A percentile compares a stretch with the other conserved stretches of the same genome.
Evolutionary conservation across 1,284 basidiomycete genomes (phyloP).

Genomic region (Leccinum pachyderme): DNA sequence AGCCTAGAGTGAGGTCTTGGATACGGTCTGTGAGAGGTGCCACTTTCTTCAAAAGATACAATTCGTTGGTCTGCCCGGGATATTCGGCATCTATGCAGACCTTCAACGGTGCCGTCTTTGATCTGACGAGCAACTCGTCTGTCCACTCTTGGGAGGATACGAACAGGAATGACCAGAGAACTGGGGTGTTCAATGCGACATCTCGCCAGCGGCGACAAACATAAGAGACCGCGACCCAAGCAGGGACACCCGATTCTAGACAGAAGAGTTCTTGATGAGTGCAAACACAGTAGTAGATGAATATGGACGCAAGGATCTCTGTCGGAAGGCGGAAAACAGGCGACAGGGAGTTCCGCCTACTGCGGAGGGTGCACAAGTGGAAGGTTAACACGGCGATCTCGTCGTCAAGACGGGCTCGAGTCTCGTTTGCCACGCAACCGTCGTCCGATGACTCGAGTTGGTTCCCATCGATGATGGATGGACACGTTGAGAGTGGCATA

Average conservation of each 20-base stretch:
- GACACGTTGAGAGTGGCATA: not conserved
- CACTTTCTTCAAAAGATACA: slow-evolving; percentile 22
- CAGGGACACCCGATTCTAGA: slow-evolving; percentile 2
- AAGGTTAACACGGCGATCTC: slow-evolving; percentile 33
- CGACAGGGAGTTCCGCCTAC: slow-evolving; percentile 33
- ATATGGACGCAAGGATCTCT: slow-evolving; percentile 29
- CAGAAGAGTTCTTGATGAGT: not conserved
- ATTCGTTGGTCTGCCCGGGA: slow-evolving; percentile 11
- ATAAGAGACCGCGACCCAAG: slow-evolving; percentile 30
- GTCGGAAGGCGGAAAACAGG: slow-evolving; percentile 33
- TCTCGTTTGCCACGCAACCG: not conserved
- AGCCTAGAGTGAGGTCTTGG: slow-evolving; percentile 19
- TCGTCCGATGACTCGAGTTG: not conserved
- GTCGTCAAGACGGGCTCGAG: slow-evolving; percentile 31
- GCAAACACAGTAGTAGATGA: slow-evolving; percentile 19
- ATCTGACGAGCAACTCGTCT: slow-evolving; percentile 37
- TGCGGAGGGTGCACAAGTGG: slow-evolving; percentile 30
- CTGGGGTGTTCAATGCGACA: slow-evolving; percentile 33
- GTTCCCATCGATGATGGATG: not conserved
- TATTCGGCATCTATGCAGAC: slow-evolving; percentile 23
- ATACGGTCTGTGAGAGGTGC: slow-evolving; percentile 22
- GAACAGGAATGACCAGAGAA: slow-evolving; percentile 36
- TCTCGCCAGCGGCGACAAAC: slow-evolving; percentile 39
- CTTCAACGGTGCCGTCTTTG: slow-evolving; percentile 34
- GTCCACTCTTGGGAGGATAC: slow-evolving; percentile 30